phyloP scores from a whole-genome alignment of 1,284 basidiomycete genomes.

The Rhodotorula mucilaginosa region DNA sequence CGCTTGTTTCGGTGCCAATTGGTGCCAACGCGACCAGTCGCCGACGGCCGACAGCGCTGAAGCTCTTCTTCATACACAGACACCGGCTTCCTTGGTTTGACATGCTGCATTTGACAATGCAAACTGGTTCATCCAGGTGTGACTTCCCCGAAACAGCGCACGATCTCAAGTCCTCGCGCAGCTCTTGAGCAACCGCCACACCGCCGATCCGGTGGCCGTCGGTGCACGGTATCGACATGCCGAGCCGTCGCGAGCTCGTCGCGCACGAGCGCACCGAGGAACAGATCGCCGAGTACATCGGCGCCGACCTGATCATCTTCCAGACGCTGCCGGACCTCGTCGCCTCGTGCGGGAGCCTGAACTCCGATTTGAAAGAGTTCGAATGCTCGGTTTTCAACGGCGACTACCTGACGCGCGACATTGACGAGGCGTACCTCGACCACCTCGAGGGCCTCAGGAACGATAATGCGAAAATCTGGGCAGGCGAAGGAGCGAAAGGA shows the following conservation, averaged over 20 bases:
- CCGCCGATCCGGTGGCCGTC: constrained; percentile 92
- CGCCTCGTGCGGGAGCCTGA: constrained; percentile 82
- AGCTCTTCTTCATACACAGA: too few relatives aligned
- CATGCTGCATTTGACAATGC: too few relatives aligned
- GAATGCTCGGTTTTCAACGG: constrained; percentile 99
- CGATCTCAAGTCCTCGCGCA: too few relatives aligned
- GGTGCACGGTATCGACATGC: constrained; percentile 99
- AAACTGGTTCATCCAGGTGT: too few relatives aligned
- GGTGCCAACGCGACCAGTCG: too few relatives aligned
- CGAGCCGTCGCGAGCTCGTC: constrained; percentile 87
- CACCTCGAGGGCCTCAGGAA: constrained; percentile 70
- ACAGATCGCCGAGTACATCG: constrained; percentile 79
- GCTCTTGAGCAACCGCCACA: too few relatives aligned
- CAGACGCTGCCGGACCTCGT: constrained; percentile 91
- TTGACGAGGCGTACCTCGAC: constrained; percentile 78
- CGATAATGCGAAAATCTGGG: constrained; percentile 69
- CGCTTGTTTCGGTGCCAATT: too few relatives aligned
- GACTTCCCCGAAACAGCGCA: too few relatives aligned
- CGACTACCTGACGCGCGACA: constrained; percentile 93
- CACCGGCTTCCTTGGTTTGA: too few relatives aligned
- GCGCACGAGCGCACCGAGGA: constrained; percentile 75
- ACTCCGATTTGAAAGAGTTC: constrained; percentile 72
- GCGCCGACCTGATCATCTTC: constrained; percentile 95
- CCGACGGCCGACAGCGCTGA: too few relatives aligned
- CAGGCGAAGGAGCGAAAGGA: constrained; percentile 3